Percentiles rank a stretch among this genome's conserved stretches.
phyloP scores from a whole-genome alignment of 768 basidiomycete species.

The Rhodocollybia butyracea region DNA sequence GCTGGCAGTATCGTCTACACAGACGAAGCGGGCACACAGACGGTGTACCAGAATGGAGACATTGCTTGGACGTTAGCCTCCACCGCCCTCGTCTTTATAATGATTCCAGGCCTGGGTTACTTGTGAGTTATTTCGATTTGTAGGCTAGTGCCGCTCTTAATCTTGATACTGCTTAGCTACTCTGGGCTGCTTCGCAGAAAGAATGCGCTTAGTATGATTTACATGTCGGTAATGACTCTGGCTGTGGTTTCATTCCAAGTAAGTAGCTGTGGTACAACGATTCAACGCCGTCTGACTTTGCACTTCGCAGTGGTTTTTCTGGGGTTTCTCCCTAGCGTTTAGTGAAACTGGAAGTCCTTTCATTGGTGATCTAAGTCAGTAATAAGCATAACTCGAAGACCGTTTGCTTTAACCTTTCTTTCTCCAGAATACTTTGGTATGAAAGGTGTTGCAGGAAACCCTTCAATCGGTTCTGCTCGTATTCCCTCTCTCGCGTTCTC shows the following conservation, averaged over 20 bases:
- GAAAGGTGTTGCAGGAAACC: constrained; percentile 69
- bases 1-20: constrained; percentile 34
- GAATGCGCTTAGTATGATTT: constrained; percentile 91
- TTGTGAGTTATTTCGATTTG: too few species aligned
- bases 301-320: constrained; percentile 83
- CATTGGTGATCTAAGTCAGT: constrained; percentile 82
- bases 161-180: too few species aligned
- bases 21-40: constrained; percentile 23
- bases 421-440: constrained; percentile 76
- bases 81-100: constrained; percentile 81
- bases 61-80: constrained; percentile 60
- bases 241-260: constrained; percentile 87
- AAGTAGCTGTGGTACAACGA: neutral
- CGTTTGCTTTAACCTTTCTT: neutral
- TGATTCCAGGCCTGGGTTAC: constrained; percentile 83
- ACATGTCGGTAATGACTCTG: constrained; percentile 69
- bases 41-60: constrained; percentile 47
- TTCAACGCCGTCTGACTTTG: neutral
- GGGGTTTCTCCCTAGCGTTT: constrained; percentile 94
- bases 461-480: constrained; percentile 67
- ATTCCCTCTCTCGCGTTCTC: constrained; percentile 77
- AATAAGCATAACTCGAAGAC: neutral
- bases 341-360: constrained; percentile 68
- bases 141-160: too few species aligned
- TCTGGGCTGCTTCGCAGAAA: constrained; percentile 89